Base-by-base conservation (phyloP, 2,329 filamentous ascomycete species). In the Venturia aucupariae region DNA sequence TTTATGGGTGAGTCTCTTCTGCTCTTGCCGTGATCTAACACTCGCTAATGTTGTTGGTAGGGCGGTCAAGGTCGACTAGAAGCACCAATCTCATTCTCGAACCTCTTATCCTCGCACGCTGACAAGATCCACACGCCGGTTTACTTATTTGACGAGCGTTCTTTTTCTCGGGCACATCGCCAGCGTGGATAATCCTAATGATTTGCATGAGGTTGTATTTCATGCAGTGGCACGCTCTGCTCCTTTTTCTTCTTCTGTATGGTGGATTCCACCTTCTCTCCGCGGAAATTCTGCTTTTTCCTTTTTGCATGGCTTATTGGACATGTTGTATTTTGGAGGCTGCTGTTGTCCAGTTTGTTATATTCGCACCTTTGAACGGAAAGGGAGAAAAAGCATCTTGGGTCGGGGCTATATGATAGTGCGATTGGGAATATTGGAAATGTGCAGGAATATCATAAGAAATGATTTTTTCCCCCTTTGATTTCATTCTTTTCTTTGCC, bases 1-100 rank as follows among this genome's bases (percentile, higher is more conserved):
- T 96, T 71, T 96, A 94, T 74, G 85, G 85, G 86, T 90, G 74
- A 78, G 85, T 78, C 38, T 27, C 22, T 27, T 51, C 19, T 7
- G 11, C 1, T 27, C 5, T 2, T 17, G 11, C 44, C 22, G 27
- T 15, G 2, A 15, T 51, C 17, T 27, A 10, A 22, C 22, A 15
- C 22, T 22, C 6, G 5, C 51, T 57, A n/a, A 57, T 19, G 27
- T 35, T 35, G 8, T 19, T 22, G 30, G 30, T n/a, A 57, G 51
- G 51, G 51, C 51, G 51, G 51, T 57, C 30, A 57, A 57, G 19
- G 51, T 57, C 51, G 51, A 57, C 27, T 57, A 57, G n/a, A n/a
- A 57, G 7, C 4, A 15, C 15, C 17, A 35, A 30, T 5, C 22
- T 15, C 19, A 22, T 54, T 19, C 51, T n/a, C 15, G 51, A 22